Percentiles rank a stretch among this genome's conserved stretches.
Conservation (phyloP, 73 alveolate genomes). For the Tetrahymena malaccensis region DNA sequence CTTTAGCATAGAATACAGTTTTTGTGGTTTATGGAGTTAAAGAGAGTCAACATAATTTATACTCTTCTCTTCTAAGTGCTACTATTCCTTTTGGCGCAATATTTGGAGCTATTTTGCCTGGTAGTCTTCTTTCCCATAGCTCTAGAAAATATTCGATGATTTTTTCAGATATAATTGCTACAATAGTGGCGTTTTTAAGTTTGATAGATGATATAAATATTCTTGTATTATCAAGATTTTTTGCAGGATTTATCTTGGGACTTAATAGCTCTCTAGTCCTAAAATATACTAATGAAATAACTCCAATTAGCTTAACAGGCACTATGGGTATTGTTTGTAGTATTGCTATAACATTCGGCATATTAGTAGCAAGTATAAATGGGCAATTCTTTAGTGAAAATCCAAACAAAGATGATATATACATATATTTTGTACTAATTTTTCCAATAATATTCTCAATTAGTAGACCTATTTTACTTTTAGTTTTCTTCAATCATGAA, state of each 20-base stretch:
- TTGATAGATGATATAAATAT: neutral
- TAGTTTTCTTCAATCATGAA: neutral
- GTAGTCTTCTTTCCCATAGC: neutral
- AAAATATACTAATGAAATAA: constrained; percentile 8
- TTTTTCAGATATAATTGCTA: constrained; percentile 19
- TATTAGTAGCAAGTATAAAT: neutral
- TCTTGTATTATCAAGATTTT: constrained; percentile 3
- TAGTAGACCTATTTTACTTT: neutral
- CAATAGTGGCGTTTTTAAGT: neutral
- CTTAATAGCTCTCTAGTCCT: constrained; percentile 24
- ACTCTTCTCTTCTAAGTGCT: neutral
- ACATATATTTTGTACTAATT: neutral
- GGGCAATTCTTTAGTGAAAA: constrained; percentile 21
- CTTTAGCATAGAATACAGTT: constrained; percentile 32
- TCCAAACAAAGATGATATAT: neutral
- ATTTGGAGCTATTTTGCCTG: constrained; percentile 6
- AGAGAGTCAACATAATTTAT: neutral
- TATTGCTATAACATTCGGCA: constrained; percentile 1
- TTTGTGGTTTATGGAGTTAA: neutral
- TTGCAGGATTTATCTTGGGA: constrained; percentile 16
- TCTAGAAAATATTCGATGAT: neutral
- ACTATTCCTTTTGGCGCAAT: constrained; percentile 41
- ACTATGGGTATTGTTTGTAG: constrained; percentile 8
- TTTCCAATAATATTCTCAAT: constrained; percentile 7
- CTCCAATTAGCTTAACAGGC: constrained; percentile 28